Evolutionary conservation across 2,329 filamentous ascomycete species (phyloP), one percentile per base, ranked within the genome.

Genomic region (Xylariaceae sp.): DNA sequence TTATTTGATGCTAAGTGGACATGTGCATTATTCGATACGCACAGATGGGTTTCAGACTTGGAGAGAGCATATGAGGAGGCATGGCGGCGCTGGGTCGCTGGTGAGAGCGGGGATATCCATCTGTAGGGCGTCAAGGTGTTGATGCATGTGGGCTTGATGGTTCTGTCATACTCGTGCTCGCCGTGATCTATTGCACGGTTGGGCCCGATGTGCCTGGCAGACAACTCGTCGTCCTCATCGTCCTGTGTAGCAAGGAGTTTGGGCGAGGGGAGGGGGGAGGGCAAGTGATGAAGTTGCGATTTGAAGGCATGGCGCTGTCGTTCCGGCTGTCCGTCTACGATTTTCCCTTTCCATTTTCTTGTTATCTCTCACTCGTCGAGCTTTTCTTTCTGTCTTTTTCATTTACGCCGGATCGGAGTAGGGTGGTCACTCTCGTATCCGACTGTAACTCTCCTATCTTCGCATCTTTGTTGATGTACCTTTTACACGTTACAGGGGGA

Each of bases 51-150:
- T 30, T 77, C 80, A 51, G 92, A 97, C 74, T 76, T 99, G 17
- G 94, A 99, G 76, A 81, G 84, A 62, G 92, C 92, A 10, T 99
- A 97, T 73, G 87, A 89, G 65, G 84, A 89, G 71, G 92, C 92
- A 15, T 99, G 94, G 94, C 81, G 81, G 67, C 83, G 85, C 71
- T 99, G 94, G 93, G 91, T 92, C 45, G 80, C 78, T 47, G 92
- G 91, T 10, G 84, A 91, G 74, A 87, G 89, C n/a, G 92, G 93
- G 7, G 94, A 99, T 78, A 96, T 99, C 65, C 94, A 91, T 80
- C 80, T 99, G 55, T 68, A 69, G 58, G 56, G 53, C 23, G 15
- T 47, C 7, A 35, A 10, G n/a, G 13, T 34, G 8, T 37, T 6
- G 11, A 51, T 11, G 45, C n/a, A 5, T 51, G 7, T n/a, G 35